Evolutionary conservation across 73 alveolate genomes (phyloP).

Genomic region (Uronychia binucleata): DNA sequence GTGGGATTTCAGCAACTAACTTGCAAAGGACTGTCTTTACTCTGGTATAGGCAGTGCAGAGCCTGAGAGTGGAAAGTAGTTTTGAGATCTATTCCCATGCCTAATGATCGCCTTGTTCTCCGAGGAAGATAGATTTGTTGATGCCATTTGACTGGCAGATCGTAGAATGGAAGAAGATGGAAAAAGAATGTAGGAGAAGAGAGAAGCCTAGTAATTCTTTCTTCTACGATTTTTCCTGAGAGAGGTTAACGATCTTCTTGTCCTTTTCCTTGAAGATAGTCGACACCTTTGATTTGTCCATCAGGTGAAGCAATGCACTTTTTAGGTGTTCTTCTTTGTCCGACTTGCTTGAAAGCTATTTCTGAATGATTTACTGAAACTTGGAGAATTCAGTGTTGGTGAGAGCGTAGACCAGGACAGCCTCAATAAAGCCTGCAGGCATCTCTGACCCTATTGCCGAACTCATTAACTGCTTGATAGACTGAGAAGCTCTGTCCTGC

Average conservation of each 20-base stretch:
- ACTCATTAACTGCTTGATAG: no score
- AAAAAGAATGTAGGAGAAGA: neutral
- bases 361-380: neutral
- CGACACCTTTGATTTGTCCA: neutral
- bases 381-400: neutral
- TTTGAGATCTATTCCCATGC: neutral
- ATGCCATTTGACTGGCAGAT: neutral
- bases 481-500: no score
- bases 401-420: neutral
- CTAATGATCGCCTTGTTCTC: neutral
- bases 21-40: neutral
- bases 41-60: neutral
- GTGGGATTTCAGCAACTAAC: neutral
- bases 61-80: neutral
- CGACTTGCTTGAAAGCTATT: neutral
- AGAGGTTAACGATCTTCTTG: neutral
- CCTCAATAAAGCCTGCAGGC: neutral
- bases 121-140: neutral
- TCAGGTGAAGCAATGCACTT: neutral
- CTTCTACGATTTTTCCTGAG: neutral
- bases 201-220: neutral
- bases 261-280: neutral
- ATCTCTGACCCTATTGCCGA: neutral
- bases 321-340: neutral
- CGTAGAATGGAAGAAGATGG: neutral